Evolutionary conservation across 305 asterid species (phyloP).

Genomic region (Fraxinus paxiana): DNA sequence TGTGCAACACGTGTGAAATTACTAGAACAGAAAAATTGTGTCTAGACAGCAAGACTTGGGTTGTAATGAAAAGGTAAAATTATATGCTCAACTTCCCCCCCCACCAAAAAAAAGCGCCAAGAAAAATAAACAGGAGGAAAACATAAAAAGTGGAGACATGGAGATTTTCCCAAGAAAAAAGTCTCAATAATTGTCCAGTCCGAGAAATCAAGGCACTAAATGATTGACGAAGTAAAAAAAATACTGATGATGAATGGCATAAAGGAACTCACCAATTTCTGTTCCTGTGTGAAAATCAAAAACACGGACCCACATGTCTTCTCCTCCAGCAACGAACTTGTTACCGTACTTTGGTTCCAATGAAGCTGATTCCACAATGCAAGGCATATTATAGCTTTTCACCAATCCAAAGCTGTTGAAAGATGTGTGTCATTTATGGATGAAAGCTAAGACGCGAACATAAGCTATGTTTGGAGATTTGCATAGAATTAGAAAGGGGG

Average conservation of each 20-base stretch:
- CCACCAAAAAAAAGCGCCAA: neutral
- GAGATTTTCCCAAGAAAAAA: neutral
- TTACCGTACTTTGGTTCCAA: conserved; percentile 85
- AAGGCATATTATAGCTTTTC: conserved; percentile 80
- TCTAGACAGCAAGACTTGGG: neutral
- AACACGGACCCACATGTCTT: conserved; percentile 93
- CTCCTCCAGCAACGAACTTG: conserved; percentile 93
- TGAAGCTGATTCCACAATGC: conserved; percentile 90
- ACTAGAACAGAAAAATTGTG: neutral
- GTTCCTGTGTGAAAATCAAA: conserved; percentile 83
- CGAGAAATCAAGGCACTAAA: neutral
- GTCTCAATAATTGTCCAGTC: neutral
- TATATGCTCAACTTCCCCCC: neutral
- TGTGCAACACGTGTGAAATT: neutral
- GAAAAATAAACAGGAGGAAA: neutral
- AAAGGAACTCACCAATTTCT: conserved; percentile 58
- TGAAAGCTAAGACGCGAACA: neutral
- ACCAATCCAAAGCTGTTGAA: conserved; percentile 79
- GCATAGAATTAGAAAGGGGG: neutral
- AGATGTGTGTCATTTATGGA: conserved; percentile 10
- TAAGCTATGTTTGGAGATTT: neutral
- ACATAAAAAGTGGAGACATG: neutral
- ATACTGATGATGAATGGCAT: neutral
- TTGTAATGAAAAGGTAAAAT: neutral
- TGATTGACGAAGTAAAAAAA: neutral